phyloP scores from a whole-genome alignment of 2,329 filamentous ascomycete genomes.

The Fusarium sp. region DNA sequence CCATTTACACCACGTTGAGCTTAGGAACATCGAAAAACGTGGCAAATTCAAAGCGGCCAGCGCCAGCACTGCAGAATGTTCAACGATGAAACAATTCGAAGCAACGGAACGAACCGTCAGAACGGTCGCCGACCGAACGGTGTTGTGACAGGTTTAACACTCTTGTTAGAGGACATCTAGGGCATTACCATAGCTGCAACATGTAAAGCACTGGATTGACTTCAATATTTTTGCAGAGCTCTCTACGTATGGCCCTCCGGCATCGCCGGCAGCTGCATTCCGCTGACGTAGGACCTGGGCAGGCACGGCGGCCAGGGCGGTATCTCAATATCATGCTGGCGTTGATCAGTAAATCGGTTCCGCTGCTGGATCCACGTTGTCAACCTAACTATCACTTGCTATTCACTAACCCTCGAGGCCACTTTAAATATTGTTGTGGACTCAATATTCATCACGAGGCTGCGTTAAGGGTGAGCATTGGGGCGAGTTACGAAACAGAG shows the following conservation, averaged over 20 bases:
- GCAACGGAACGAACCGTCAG: conserved; percentile 24
- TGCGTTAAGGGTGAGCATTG: background rate
- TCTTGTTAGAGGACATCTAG: background rate
- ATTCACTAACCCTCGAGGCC: background rate
- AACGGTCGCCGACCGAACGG: conserved; percentile 19
- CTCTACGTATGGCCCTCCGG: background rate
- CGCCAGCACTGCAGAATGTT: conserved; percentile 1
- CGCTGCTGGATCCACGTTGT: conserved; percentile 1
- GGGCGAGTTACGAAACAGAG: background rate
- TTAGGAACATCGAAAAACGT: background rate
- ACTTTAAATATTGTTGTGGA: background rate
- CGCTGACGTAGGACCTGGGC: conserved; percentile 26
- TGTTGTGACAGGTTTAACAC: background rate
- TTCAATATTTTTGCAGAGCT: background rate
- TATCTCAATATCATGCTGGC: conserved; percentile 35
- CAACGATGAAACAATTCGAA: conserved; percentile 9
- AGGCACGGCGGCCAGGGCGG: conserved; percentile 33
- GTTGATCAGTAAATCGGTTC: conserved; percentile 7
- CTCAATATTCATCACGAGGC: background rate
- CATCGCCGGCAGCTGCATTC: conserved; percentile 17
- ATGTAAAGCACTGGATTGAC: background rate
- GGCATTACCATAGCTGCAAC: background rate
- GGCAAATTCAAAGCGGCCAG: background rate
- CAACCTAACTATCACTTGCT: background rate
- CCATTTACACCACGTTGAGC: background rate